Evolutionary conservation across 2,329 filamentous ascomycete genomes (phyloP), one percentile per base, ranked within the genome.

Genomic region (Epichloe brachyelytri): DNA sequence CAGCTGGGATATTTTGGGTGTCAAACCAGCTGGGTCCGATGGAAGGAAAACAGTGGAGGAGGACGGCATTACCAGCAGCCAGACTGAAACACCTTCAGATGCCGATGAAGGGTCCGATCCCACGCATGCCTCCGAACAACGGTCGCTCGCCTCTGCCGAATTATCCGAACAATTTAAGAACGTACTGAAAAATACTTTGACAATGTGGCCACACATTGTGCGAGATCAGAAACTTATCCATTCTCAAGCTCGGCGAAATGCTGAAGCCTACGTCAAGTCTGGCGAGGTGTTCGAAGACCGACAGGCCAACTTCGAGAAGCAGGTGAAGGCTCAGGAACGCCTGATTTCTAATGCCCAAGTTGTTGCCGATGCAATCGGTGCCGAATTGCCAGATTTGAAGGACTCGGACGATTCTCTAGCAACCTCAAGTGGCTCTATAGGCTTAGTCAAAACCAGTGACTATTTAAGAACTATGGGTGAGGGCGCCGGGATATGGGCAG

Each of bases 201-300:
- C 51, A 90, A 95, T 63, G 87, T 97, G 57, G 95, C 95, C 62
- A 74, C 78, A 97, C 62, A 76, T 98, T 33, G 67, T 90, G 33
- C 84, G 87, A n/a, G 89, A 97, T 60, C 93, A 98, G 65, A 93
- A 95, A 66, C 84, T 86, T 40, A 83, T 98, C 40, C 79, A 83
- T 49, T 82, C 79, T 26, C 93, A 98, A 69, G 88, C 87, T 50
- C 87, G 89, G 56, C 89, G 91, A 59, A 98, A 98, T 68, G 91
- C 93, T 1, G 93, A 98, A 67, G 93, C 91, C 5, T 98, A 98
- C 61, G 91, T 98, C 60, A 96, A 96, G 63, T 97, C 93, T 38
- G 93, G 93, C 2, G 93, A 98, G 64, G 91, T 98, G 5, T 97
- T 98, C 57, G 93, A 98, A 65, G 93, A 98, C 62, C 85, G 93